These are phyloP conservation scores for Gyromitra esculenta DNA, from an alignment of 2,329 filamentous ascomycete species.

Conservation along the genomic window DNA sequence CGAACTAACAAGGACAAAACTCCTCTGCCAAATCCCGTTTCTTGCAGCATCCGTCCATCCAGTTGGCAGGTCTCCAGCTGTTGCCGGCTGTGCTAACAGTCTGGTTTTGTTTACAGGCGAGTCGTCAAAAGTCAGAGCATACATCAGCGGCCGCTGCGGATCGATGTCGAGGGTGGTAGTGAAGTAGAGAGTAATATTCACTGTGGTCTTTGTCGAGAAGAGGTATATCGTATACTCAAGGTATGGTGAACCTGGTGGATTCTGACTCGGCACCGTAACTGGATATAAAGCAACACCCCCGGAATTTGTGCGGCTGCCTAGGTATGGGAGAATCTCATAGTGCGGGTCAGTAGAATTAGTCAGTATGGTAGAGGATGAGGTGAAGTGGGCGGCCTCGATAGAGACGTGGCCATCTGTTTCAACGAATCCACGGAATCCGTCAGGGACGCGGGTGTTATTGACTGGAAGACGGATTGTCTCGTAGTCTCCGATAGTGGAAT, in stretches of 20 bases:
- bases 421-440: conserved; percentile 70
- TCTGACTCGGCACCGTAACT: conserved; percentile 65
- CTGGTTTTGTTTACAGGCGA: conserved; percentile 60
- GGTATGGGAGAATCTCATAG: conserved; percentile 60
- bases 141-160: conserved; percentile 64
- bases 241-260: conserved; percentile 65
- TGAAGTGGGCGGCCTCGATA: conserved; percentile 67
- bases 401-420: conserved; percentile 70
- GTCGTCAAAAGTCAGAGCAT: conserved; percentile 64
- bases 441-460: conserved; percentile 64
- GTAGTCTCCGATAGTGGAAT: conserved; percentile 57
- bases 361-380: conserved; percentile 47
- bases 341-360: background rate
- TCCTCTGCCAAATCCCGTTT: conserved; percentile 62
- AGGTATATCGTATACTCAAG: conserved; percentile 71
- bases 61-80: conserved; percentile 65
- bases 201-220: conserved; percentile 65
- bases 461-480: conserved; percentile 66
- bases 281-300: conserved; percentile 68
- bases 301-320: conserved; percentile 67
- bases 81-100: conserved; percentile 61
- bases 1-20: conserved; percentile 63
- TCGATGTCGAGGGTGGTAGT: conserved; percentile 65
- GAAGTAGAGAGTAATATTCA: conserved; percentile 65
- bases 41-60: conserved; percentile 66